phyloP scores from a whole-genome alignment of 768 basidiomycete species.

The Coprinopsis strossmayeri region DNA sequence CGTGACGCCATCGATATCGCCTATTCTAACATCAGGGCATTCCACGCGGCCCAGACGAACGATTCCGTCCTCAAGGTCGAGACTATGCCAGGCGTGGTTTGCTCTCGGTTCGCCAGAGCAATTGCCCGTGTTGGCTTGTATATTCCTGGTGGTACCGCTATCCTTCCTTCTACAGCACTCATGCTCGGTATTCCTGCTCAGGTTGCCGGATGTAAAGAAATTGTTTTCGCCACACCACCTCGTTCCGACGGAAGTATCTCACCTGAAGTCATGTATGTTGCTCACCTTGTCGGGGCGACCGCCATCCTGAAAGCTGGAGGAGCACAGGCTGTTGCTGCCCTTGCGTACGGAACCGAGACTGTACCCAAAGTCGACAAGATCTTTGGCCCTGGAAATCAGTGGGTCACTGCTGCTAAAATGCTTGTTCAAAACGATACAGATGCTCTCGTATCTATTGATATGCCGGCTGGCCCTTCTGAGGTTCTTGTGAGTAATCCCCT shows the following conservation, averaged over 20 bases:
- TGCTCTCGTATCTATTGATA: slow-evolving; percentile 94
- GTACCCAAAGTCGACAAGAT: slow-evolving; percentile 99
- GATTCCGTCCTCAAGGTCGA: slow-evolving; percentile 71
- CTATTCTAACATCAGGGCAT: slow-evolving; percentile 85
- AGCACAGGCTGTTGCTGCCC: slow-evolving; percentile 90
- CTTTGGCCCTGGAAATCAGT: slow-evolving; percentile 98
- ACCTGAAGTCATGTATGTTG: slow-evolving; percentile 97
- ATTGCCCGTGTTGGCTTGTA: slow-evolving; percentile 95
- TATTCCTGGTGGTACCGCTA: slow-evolving; percentile 94
- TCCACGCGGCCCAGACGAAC: slow-evolving; percentile 86
- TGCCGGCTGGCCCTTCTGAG: slow-evolving; percentile 98
- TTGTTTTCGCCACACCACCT: slow-evolving; percentile 96
- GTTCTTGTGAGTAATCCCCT: slow-evolving; percentile 66
- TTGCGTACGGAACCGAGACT: slow-evolving; percentile 94
- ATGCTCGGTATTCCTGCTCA: slow-evolving; percentile 98
- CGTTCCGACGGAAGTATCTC: slow-evolving; percentile 88
- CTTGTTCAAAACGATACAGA: slow-evolving; percentile 97
- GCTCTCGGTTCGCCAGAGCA: slow-evolving; percentile 91
- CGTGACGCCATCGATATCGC: slow-evolving; percentile 82
- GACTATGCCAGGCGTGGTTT: slow-evolving; percentile 97
- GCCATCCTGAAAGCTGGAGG: slow-evolving; percentile 93
- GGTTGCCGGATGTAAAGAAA: slow-evolving; percentile 88
- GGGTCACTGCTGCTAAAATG: slow-evolving; percentile 99
- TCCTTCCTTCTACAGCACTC: slow-evolving; percentile 92
- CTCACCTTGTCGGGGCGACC: slow-evolving; percentile 83